Evolutionary conservation across 1,284 basidiomycete species (phyloP).

Genomic region (Microbotryum lychnidis-dioicae): DNA sequence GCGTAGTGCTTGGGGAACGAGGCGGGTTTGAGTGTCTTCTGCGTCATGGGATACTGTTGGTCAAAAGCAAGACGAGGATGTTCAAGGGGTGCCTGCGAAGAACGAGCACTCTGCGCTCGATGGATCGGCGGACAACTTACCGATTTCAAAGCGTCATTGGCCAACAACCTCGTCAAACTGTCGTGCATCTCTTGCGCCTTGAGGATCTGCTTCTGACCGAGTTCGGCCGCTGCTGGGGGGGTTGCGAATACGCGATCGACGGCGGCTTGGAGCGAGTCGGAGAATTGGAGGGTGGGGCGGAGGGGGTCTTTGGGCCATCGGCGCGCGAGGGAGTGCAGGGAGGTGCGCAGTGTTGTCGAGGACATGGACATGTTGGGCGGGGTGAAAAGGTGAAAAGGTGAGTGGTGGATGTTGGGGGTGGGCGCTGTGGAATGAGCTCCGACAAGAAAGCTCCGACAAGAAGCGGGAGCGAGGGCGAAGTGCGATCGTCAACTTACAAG

Average conservation of each 20-base stretch:
- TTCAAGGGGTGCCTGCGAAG: too few relatives aligned
- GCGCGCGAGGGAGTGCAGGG: conserved; percentile 8
- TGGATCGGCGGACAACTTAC: conserved; percentile 4
- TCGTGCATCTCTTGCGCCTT: conserved; percentile 14
- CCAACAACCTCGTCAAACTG: conserved; percentile 7
- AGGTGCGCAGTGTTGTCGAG: conserved; percentile 2
- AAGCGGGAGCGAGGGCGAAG: too few relatives aligned
- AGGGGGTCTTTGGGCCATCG: conserved; percentile 19
- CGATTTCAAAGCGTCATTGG: conserved; percentile 15
- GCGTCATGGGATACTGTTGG: conserved; percentile 17
- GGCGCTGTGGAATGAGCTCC: too few relatives aligned
- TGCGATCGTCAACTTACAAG: too few relatives aligned
- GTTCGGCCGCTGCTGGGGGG: not conserved
- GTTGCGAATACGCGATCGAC: conserved; percentile 16
- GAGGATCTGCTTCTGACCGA: conserved; percentile 5
- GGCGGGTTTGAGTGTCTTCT: conserved; percentile 21
- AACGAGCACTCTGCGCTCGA: too few relatives aligned
- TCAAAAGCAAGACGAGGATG: not conserved
- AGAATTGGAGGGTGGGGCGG: conserved; percentile 19
- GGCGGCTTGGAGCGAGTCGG: conserved; percentile 13
- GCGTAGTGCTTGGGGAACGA: conserved; percentile 30
- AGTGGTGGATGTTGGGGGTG: not conserved
- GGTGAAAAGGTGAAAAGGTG: not conserved
- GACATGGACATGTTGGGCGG: not conserved
- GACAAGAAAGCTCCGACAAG: too few relatives aligned